A percentile compares a stretch with the other conserved stretches of the same genome.
These are phyloP conservation scores for Xylaria sp. DNA, from an alignment of 2,329 filamentous ascomycete genomes.

Conservation along the genomic window DNA sequence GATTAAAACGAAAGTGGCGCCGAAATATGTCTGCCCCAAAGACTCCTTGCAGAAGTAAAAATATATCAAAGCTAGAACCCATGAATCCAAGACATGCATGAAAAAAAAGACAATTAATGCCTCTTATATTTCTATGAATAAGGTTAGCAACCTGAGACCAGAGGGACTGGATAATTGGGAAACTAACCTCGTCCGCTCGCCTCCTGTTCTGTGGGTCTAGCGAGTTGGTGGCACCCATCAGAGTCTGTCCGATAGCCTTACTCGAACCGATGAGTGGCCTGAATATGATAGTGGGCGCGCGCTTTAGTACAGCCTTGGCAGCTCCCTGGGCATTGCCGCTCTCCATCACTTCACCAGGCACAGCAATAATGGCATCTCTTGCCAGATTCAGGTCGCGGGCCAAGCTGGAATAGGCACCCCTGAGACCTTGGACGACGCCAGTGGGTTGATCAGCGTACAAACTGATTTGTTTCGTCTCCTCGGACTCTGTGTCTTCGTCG, in stretches of 20 bases:
- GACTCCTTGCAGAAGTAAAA: constrained; percentile 35
- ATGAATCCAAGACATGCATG: constrained; percentile 25
- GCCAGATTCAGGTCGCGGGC: constrained; percentile 88
- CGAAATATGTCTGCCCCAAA: constrained; percentile 34
- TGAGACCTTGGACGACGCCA: constrained; percentile 85
- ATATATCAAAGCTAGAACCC: constrained; percentile 27
- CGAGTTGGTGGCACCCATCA: constrained; percentile 92
- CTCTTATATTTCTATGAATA: constrained; percentile 43
- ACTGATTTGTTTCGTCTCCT: constrained; percentile 82
- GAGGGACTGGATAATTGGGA: background rate
- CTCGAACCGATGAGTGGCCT: constrained; percentile 90
- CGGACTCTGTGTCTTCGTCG: constrained; percentile 71
- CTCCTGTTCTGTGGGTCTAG: constrained; percentile 85
- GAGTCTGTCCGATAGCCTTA: constrained; percentile 86
- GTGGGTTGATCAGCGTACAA: constrained; percentile 95
- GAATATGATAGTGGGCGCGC: constrained; percentile 93
- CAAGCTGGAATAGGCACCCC: constrained; percentile 83
- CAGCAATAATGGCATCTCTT: constrained; percentile 91
- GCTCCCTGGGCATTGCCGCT: constrained; percentile 83
- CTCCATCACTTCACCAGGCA: constrained; percentile 91
- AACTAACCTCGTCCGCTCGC: constrained; percentile 89
- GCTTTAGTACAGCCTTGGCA: constrained; percentile 79
- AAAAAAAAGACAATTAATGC: constrained; percentile 30
- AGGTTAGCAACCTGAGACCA: constrained; percentile 9
- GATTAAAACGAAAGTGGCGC: constrained; percentile 32